Conservation (phyloP, 2,329 filamentous ascomycete genomes). For the Hymenoscyphus fraxineus region DNA sequence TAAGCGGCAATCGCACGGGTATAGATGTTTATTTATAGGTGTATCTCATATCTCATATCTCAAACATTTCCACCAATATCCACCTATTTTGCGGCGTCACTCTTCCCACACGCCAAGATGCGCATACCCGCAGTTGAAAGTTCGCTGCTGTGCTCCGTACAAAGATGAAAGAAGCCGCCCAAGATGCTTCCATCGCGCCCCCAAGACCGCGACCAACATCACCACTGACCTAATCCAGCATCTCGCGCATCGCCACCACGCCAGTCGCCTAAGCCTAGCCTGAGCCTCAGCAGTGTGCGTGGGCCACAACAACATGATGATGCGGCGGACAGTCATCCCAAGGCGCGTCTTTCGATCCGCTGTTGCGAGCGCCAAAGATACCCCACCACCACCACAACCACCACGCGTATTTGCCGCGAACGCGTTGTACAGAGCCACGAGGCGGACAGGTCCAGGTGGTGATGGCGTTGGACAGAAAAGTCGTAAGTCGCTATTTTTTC, state of each 20-base stretch:
- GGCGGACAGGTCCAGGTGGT: background rate
- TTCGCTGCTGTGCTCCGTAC: background rate
- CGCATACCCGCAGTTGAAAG: background rate
- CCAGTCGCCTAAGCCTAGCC: background rate
- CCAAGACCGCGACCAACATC: background rate
- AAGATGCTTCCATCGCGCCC: background rate
- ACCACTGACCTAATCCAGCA: background rate
- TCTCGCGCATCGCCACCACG: background rate
- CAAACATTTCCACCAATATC: background rate
- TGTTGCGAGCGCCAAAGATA: background rate
- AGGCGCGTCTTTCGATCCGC: constrained; percentile 7
- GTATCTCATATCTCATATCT: too few relatives aligned
- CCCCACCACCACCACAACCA: background rate
- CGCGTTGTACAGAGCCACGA: constrained; percentile 9
- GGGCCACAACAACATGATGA: background rate
- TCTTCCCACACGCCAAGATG: background rate
- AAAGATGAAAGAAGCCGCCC: background rate
- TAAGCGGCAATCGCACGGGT: background rate
- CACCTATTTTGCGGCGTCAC: background rate
- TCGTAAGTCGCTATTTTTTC: background rate
- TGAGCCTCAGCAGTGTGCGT: background rate
- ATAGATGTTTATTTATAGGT: too few relatives aligned
- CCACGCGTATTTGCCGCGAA: constrained; percentile 7
- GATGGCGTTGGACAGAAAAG: background rate
- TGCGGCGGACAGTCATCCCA: constrained; percentile 7